Evolutionary conservation across 305 asterid genomes (phyloP).

Genomic region (Fraxinus latifolia): DNA sequence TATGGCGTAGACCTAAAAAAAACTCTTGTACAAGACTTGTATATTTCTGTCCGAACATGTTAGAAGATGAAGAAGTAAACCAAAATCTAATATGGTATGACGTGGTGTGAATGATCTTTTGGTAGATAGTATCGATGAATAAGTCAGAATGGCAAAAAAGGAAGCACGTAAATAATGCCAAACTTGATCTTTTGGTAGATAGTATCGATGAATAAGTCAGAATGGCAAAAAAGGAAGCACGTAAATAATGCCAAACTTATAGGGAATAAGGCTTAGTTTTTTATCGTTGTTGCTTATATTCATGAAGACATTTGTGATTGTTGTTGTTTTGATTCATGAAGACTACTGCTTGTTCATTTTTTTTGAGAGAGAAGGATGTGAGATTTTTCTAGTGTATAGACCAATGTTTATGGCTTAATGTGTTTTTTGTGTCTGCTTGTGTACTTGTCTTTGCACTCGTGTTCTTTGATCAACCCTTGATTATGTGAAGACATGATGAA

Average conservation of each 20-base stretch:
- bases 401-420: background rate
- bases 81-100: background rate
- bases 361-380: background rate
- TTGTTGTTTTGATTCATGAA: background rate
- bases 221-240: background rate
- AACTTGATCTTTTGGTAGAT: background rate
- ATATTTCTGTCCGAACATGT: background rate
- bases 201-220: background rate
- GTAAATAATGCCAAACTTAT: background rate
- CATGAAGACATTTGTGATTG: background rate
- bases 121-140: background rate
- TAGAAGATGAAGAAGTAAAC: background rate
- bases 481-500: background rate
- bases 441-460: background rate
- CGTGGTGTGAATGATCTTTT: background rate
- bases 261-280: background rate
- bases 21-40: background rate
- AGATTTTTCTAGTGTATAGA: background rate
- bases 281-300: background rate
- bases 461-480: background rate
- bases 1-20: background rate
- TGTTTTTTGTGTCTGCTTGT: background rate
- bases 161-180: background rate
- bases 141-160: background rate
- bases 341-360: background rate